These are phyloP conservation scores for Hypericum perforatum DNA, from an alignment of 345 rosid genomes.

Conservation along the genomic window DNA sequence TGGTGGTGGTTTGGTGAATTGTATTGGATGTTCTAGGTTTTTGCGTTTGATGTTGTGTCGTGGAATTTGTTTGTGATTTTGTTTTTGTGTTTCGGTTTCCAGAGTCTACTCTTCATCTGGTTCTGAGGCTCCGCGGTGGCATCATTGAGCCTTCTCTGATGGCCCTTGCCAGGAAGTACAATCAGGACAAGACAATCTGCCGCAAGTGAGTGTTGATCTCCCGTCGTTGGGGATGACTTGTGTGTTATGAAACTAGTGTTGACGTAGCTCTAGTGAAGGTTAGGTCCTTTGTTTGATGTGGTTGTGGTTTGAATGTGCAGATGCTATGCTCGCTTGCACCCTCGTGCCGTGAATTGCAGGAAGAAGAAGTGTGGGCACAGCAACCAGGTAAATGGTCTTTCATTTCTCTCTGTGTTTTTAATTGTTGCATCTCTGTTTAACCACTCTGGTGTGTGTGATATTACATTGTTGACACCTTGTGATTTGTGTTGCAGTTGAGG, in stretches of 20 bases:
- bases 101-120: constrained; percentile 84
- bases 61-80: background rate
- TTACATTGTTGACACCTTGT: background rate
- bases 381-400: constrained; percentile 57
- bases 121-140: constrained; percentile 80
- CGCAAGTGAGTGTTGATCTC: constrained; percentile 48
- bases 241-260: background rate
- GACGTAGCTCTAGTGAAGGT: background rate
- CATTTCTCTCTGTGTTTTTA: background rate
- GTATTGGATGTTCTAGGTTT: background rate
- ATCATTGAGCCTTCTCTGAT: constrained; percentile 92
- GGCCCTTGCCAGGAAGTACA: constrained; percentile 71
- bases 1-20: no score
- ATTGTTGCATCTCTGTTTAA: background rate
- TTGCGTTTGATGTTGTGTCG: background rate
- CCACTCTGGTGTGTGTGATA: background rate
- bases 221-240: background rate
- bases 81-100: background rate
- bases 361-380: constrained; percentile 99
- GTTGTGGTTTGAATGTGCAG: constrained; percentile 18
- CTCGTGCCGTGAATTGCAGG: constrained; percentile 96
- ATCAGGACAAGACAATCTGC: constrained; percentile 85
- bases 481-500: constrained; percentile 59
- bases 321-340: constrained; percentile 93
- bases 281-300: background rate